Conservation (phyloP, 495 filamentous ascomycete genomes). For the Cairneyella variabilis region DNA sequence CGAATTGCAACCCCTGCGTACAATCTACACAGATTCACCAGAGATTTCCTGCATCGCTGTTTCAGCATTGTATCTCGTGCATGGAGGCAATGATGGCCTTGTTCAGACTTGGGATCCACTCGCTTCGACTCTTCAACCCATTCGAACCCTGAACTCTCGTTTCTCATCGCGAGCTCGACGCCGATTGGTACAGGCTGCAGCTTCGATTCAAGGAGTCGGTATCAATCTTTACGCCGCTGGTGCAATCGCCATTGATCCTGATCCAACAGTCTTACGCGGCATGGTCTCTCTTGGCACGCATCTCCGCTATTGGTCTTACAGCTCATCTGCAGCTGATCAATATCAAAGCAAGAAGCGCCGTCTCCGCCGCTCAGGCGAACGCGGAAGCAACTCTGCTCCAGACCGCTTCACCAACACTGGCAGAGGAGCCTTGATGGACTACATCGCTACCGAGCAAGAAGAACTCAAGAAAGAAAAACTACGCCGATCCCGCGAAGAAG, state of each 20-base stretch:
- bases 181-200: slow-evolving; percentile 67
- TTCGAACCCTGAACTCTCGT: slow-evolving; percentile 85
- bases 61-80: slow-evolving; percentile 82
- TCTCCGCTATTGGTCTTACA: slow-evolving; percentile 91
- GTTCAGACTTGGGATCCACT: slow-evolving; percentile 97
- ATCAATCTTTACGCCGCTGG: slow-evolving; percentile 81
- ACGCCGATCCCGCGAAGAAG: slow-evolving; percentile 51
- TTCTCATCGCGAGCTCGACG: slow-evolving; percentile 79
- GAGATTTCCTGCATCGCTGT: slow-evolving; percentile 81
- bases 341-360: slow-evolving; percentile 62
- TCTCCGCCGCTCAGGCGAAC: slow-evolving; percentile 50
- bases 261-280: slow-evolving; percentile 85
- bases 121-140: slow-evolving; percentile 71
- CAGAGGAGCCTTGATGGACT: slow-evolving; percentile 64
- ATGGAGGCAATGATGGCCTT: slow-evolving; percentile 91
- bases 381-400: slow-evolving; percentile 53
- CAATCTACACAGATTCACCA: slow-evolving; percentile 90
- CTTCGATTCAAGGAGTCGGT: slow-evolving; percentile 58
- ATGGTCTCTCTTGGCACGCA: slow-evolving; percentile 84
- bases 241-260: slow-evolving; percentile 82
- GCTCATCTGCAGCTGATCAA: slow-evolving; percentile 62
- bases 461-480: slow-evolving; percentile 75
- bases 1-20: slow-evolving; percentile 58
- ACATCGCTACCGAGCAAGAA: slow-evolving; percentile 75
- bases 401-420: slow-evolving; percentile 56